These are phyloP conservation scores for Desmodesmus armatus DNA, from an alignment of 139 green algal species.

Conservation along the genomic window DNA sequence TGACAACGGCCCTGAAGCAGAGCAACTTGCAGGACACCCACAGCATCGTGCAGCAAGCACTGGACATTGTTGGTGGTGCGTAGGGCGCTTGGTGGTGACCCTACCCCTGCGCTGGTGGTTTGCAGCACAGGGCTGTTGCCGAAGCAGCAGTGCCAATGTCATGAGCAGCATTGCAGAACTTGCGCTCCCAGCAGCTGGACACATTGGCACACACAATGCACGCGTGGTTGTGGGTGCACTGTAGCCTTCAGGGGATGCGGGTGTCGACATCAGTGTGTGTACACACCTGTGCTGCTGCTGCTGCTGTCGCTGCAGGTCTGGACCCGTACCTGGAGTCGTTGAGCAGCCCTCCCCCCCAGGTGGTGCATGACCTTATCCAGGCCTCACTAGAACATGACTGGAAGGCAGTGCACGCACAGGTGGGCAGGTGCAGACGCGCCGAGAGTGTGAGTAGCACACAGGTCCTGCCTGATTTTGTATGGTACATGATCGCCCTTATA, in stretches of 20 bases:
- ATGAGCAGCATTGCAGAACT: no score
- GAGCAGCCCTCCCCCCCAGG: not conserved
- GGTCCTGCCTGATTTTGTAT: no score
- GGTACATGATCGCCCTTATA: no score
- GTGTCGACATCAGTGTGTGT: no score
- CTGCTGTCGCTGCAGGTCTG: not conserved
- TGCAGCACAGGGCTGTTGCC: no score
- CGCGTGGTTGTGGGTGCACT: no score
- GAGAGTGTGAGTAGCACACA: no score
- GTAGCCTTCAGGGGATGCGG: no score
- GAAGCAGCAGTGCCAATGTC: no score
- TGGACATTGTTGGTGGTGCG: slow-evolving; percentile 51
- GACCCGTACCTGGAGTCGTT: not conserved
- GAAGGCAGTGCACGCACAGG: slow-evolving; percentile 48
- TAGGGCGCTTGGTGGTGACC: not conserved
- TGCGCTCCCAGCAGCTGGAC: not conserved
- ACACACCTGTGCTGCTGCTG: not conserved
- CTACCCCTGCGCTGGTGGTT: no score
- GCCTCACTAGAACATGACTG: slow-evolving; percentile 54
- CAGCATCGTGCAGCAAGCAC: slow-evolving; percentile 47
- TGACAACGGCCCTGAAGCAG: slow-evolving; percentile 47
- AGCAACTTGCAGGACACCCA: slow-evolving; percentile 23
- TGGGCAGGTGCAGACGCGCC: no score
- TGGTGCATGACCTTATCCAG: slow-evolving; percentile 48
- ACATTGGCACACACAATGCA: not conserved